These are phyloP conservation scores for Kazachstania viticola DNA, from an alignment of 805 yeast species.

Conservation along the genomic window DNA sequence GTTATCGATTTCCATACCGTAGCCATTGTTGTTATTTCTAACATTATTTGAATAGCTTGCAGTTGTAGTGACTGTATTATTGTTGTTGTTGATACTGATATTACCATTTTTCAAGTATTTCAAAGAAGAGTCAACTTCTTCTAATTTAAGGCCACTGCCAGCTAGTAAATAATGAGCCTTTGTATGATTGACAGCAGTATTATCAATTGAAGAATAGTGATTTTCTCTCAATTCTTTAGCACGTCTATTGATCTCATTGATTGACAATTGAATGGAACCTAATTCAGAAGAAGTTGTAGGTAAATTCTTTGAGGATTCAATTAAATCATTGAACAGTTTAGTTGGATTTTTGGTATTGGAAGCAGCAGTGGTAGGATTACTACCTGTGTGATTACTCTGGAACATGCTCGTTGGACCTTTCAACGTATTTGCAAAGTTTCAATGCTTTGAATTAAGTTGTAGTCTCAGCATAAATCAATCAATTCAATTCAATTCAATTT, in stretches of 20 bases:
- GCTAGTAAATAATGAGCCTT: slow-evolving; percentile 84
- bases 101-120: slow-evolving; percentile 17
- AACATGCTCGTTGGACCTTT: too few species aligned
- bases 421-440: too few species aligned
- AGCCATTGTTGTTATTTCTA: background rate
- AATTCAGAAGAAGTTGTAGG: slow-evolving; percentile 56
- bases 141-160: slow-evolving; percentile 78
- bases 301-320: slow-evolving; percentile 66
- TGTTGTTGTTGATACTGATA: background rate
- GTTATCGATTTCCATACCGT: slow-evolving; percentile 41
- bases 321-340: slow-evolving; percentile 47
- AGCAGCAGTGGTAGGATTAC: too few species aligned
- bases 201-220: slow-evolving; percentile 7
- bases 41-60: background rate
- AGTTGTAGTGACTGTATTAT: background rate
- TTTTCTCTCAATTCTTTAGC: slow-evolving; percentile 41
- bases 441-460: too few species aligned
- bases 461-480: too few species aligned
- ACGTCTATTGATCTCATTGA: slow-evolving; percentile 64
- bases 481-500: too few species aligned
- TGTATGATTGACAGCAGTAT: slow-evolving; percentile 29
- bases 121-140: slow-evolving; percentile 60
- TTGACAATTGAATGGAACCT: slow-evolving; percentile 71
- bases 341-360: slow-evolving; percentile 2
- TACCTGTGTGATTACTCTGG: too few species aligned